These are phyloP conservation scores for Pulveroboletus frians DNA, from an alignment of 768 basidiomycete species.

Conservation along the genomic window DNA sequence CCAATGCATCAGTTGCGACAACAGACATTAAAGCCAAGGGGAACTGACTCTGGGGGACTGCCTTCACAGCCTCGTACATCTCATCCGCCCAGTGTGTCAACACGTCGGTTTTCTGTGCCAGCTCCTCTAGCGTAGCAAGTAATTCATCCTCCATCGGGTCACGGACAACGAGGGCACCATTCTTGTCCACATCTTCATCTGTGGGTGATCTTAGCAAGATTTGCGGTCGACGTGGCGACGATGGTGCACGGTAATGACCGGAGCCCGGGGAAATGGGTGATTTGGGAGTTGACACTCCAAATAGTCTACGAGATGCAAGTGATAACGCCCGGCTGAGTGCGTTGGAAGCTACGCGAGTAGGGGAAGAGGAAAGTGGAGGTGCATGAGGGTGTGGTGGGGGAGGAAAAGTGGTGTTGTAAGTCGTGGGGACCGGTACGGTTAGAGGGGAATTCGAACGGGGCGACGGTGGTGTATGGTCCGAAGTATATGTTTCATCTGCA, in stretches of 20 bases:
- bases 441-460: constrained; percentile 22
- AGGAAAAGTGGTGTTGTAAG: constrained; percentile 55
- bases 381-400: constrained; percentile 49
- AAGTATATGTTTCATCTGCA: constrained; percentile 38
- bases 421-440: constrained; percentile 18
- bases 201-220: constrained; percentile 39
- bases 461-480: constrained; percentile 32
- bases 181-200: constrained; percentile 32
- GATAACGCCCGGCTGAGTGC: constrained; percentile 76
- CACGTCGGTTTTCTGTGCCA: constrained; percentile 95
- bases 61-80: constrained; percentile 86
- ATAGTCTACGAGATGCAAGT: constrained; percentile 76
- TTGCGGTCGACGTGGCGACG: constrained; percentile 55
- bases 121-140: constrained; percentile 75
- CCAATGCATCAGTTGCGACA: neutral
- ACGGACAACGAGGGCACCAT: constrained; percentile 28
- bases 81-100: constrained; percentile 92
- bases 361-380: constrained; percentile 62
- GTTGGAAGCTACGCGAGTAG: constrained; percentile 63
- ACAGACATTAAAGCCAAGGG: neutral
- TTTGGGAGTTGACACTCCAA: constrained; percentile 47
- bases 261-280: constrained; percentile 34
- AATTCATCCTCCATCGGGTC: constrained; percentile 80
- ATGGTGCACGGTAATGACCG: constrained; percentile 39
- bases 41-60: constrained; percentile 72